Conservation (phyloP, 2,329 filamentous ascomycete species). For the Pseudogymnoascus sp. region DNA sequence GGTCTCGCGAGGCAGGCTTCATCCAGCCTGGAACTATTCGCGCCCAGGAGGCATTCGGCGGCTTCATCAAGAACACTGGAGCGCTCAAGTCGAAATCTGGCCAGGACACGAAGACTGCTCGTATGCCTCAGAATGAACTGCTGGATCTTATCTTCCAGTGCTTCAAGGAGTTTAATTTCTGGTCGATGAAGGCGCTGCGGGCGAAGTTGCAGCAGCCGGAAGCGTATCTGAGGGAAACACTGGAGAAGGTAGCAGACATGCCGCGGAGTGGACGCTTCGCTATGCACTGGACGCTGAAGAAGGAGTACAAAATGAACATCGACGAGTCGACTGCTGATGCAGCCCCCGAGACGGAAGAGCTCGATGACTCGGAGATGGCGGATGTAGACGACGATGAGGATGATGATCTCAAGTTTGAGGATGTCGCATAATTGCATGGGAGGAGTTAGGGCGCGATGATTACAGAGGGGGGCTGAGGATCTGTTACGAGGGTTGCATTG, state of each 20-base stretch:
- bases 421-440: slow-evolving; percentile 38
- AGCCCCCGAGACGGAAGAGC: slow-evolving; percentile 29
- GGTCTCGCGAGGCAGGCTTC: slow-evolving; percentile 29
- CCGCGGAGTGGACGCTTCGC: slow-evolving; percentile 78
- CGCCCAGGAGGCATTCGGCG: slow-evolving; percentile 35
- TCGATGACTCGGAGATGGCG: slow-evolving; percentile 37
- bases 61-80: slow-evolving; percentile 46
- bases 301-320: slow-evolving; percentile 52
- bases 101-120: slow-evolving; percentile 74
- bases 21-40: slow-evolving; percentile 48
- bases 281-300: slow-evolving; percentile 74
- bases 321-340: slow-evolving; percentile 43
- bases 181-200: slow-evolving; percentile 84
- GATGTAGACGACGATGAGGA: slow-evolving; percentile 54
- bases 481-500: background rate
- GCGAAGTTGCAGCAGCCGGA: slow-evolving; percentile 76
- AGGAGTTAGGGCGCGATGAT: slow-evolving; percentile 15
- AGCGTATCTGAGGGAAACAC: slow-evolving; percentile 76
- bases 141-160: slow-evolving; percentile 74
- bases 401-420: slow-evolving; percentile 66
- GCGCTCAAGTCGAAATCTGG: slow-evolving; percentile 50
- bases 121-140: slow-evolving; percentile 82
- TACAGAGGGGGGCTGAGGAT: slow-evolving; percentile 9
- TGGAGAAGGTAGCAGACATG: slow-evolving; percentile 74
- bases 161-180: slow-evolving; percentile 83